Evolutionary conservation across 1,284 basidiomycete species (phyloP).

Genomic region (Ganoderma sinense): DNA sequence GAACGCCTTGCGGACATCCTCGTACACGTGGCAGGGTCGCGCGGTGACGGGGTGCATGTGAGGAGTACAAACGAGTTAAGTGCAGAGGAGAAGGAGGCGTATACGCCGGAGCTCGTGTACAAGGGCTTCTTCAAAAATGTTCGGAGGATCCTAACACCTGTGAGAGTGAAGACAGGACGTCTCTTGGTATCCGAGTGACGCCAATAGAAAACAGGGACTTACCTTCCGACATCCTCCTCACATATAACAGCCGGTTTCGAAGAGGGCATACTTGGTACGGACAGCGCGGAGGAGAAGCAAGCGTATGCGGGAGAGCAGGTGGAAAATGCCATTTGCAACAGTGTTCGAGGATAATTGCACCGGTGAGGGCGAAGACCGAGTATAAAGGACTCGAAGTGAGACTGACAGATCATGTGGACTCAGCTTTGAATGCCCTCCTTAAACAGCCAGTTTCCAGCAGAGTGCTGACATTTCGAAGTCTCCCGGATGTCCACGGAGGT

Average conservation of each 20-base stretch:
- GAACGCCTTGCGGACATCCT: conserved; percentile 23
- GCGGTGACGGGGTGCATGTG: conserved; percentile 33
- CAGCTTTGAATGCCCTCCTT: too few species aligned
- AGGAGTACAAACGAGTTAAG: conserved; percentile 35
- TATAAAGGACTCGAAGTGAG: too few species aligned
- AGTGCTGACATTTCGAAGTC: not conserved
- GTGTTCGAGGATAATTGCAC: too few species aligned
- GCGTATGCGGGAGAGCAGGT: too few species aligned
- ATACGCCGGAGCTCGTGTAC: not conserved
- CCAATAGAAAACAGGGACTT: not conserved
- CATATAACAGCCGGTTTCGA: not conserved
- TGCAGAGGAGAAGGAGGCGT: conserved; percentile 18
- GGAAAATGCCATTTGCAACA: too few species aligned
- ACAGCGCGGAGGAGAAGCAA: too few species aligned
- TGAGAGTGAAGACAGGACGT: not conserved
- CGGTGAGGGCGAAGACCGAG: too few species aligned
- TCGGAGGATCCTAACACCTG: not conserved
- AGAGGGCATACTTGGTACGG: too few species aligned
- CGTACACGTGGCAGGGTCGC: conserved; percentile 21
- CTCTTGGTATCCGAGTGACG: not conserved
- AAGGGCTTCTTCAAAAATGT: not conserved
- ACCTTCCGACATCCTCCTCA: not conserved
- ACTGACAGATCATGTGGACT: too few species aligned
- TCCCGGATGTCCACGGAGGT: not conserved
- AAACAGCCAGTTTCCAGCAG: not conserved